These are phyloP conservation scores for Toxoplasma gondii DNA, from an alignment of 169 alveolate species.

Conservation along the genomic window DNA sequence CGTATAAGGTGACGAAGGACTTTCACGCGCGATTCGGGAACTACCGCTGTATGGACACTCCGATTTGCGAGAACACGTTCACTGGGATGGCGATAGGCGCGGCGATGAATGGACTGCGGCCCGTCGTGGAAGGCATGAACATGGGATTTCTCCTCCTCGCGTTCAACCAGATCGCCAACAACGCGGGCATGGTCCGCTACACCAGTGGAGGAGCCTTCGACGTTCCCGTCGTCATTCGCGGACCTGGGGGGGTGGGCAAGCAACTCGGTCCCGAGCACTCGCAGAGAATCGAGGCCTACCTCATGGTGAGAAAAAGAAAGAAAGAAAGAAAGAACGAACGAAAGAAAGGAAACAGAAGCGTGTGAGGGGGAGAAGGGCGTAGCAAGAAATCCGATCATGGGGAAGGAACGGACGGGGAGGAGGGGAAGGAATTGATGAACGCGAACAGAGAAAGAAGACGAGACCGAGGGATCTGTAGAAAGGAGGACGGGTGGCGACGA, in stretches of 20 bases:
- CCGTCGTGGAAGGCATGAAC: slow-evolving; percentile 93
- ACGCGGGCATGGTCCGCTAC: slow-evolving; percentile 89
- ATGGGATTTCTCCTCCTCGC: slow-evolving; percentile 90
- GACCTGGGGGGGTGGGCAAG: slow-evolving; percentile 93
- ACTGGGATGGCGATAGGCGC: slow-evolving; percentile 86
- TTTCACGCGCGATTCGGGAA: slow-evolving; percentile 86
- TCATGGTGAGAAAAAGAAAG: slow-evolving; percentile 81
- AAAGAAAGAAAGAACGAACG: not conserved
- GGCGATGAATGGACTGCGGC: slow-evolving; percentile 85
- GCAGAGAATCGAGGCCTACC: slow-evolving; percentile 86
- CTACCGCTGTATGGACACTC: slow-evolving; percentile 90
- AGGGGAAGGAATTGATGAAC: too few species aligned
- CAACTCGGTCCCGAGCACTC: slow-evolving; percentile 94
- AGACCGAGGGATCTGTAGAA: too few species aligned
- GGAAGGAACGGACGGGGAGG: too few species aligned
- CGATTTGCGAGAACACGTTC: slow-evolving; percentile 91
- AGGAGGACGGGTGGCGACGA: too few species aligned
- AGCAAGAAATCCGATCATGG: too few species aligned
- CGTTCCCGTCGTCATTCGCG: slow-evolving; percentile 91
- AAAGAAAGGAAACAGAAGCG: not conserved
- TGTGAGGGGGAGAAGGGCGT: too few species aligned
- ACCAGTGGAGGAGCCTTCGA: slow-evolving; percentile 86
- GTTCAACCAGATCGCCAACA: slow-evolving; percentile 90
- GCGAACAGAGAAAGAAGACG: too few species aligned
- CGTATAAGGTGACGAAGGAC: slow-evolving; percentile 92